These are phyloP conservation scores for Porcisia hertigi DNA, from an alignment of 208 protist species.

Conservation along the genomic window DNA sequence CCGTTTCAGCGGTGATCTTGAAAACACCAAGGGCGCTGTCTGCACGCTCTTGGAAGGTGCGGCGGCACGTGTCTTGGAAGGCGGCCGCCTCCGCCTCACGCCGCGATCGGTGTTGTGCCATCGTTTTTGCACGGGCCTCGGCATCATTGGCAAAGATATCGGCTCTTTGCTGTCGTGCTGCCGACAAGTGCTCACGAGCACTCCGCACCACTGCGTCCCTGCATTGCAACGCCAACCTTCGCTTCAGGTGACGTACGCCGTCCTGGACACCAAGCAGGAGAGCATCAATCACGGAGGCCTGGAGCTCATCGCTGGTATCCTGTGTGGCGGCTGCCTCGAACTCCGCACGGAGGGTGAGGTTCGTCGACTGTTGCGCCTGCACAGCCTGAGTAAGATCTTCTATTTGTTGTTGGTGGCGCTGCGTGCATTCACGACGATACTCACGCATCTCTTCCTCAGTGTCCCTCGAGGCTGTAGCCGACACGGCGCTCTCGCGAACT, in stretches of 20 bases:
- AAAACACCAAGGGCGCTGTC: conserved; percentile 22
- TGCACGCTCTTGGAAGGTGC: conserved; percentile 14
- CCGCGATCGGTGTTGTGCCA: conserved; percentile 1
- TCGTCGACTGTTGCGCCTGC: conserved; percentile 8
- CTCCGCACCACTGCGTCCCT: conserved; percentile 8
- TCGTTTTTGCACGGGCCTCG: conserved; percentile 4
- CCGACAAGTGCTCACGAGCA: conserved; percentile 8
- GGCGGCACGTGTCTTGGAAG: conserved; percentile 18
- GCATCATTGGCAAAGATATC: conserved; percentile 19
- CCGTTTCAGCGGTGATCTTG: conserved; percentile 12
- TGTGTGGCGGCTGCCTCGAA: conserved; percentile 12
- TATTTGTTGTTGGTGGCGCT: conserved; percentile 8
- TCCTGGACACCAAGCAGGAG: conserved; percentile 22
- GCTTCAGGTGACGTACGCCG: conserved; percentile 24
- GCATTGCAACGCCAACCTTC: conserved; percentile 17
- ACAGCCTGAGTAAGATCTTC: not conserved
- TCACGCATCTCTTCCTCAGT: not conserved
- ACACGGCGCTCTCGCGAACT: not conserved
- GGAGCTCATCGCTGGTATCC: conserved; percentile 1
- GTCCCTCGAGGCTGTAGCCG: not conserved
- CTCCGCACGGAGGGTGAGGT: conserved; percentile 7
- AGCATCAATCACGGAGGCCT: conserved; percentile 13
- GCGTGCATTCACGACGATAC: conserved; percentile 8
- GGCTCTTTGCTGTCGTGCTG: conserved; percentile 15
- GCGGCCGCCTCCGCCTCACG: not conserved